Evolutionary conservation across 768 basidiomycete species (phyloP).

Genomic region (Butyriboletus loyo): DNA sequence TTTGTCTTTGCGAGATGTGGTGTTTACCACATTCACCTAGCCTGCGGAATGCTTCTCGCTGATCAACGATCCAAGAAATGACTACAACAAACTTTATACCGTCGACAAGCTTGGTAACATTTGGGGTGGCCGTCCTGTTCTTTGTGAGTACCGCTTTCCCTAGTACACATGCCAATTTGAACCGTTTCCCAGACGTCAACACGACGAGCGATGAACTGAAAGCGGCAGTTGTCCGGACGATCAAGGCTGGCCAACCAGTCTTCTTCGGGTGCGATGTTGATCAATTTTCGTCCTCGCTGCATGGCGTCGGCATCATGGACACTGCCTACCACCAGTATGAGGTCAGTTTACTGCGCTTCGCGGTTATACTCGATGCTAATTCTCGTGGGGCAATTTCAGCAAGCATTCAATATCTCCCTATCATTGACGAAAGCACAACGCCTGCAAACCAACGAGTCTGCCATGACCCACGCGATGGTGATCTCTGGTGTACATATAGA

Average conservation of each 20-base stretch:
- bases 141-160: slow-evolving; percentile 51
- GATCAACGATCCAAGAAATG: slow-evolving; percentile 92
- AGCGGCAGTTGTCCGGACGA: slow-evolving; percentile 73
- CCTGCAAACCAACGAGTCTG: slow-evolving; percentile 74
- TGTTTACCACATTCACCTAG: slow-evolving; percentile 29
- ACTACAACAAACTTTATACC: slow-evolving; percentile 79
- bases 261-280: slow-evolving; percentile 99
- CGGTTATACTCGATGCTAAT: neutral
- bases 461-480: slow-evolving; percentile 91
- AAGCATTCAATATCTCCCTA: slow-evolving; percentile 79
- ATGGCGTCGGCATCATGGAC: slow-evolving; percentile 78
- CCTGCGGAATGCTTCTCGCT: slow-evolving; percentile 82
- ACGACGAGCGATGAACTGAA: slow-evolving; percentile 82
- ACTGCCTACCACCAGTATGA: slow-evolving; percentile 78
- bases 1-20: neutral
- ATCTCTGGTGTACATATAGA: slow-evolving; percentile 92
- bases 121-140: slow-evolving; percentile 80
- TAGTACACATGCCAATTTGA: neutral
- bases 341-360: slow-evolving; percentile 33
- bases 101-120: slow-evolving; percentile 93
- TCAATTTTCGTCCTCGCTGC: slow-evolving; percentile 64
- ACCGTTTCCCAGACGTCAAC: slow-evolving; percentile 68
- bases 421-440: slow-evolving; percentile 84
- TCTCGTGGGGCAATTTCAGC: slow-evolving; percentile 36
- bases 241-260: slow-evolving; percentile 85